Evolutionary conservation across 2,329 filamentous ascomycete species (phyloP).

Genomic region (Fusarium pseudoanthophilum): DNA sequence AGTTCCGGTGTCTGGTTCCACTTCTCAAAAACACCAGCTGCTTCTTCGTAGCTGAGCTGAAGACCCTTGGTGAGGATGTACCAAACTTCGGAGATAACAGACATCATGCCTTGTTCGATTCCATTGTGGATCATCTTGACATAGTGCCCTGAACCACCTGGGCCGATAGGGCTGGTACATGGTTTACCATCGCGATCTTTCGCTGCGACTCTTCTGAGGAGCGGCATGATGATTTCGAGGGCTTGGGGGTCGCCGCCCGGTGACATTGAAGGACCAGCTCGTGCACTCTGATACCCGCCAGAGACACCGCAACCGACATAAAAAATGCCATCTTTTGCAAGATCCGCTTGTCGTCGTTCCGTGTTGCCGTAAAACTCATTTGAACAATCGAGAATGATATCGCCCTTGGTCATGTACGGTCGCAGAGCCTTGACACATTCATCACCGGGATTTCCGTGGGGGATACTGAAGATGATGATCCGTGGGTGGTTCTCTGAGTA

Average conservation of each 20-base stretch:
- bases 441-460: neutral
- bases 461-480: neutral
- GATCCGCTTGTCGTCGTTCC: neutral
- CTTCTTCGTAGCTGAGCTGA: neutral
- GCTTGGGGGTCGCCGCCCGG: slow-evolving; percentile 4
- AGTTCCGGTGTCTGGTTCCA: neutral
- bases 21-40: neutral
- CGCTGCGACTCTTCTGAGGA: neutral
- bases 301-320: slow-evolving; percentile 6
- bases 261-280: neutral
- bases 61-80: slow-evolving; percentile 6
- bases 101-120: slow-evolving; percentile 7
- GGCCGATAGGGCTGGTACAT: neutral
- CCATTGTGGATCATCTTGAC: neutral
- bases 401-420: neutral
- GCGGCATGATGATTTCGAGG: neutral
- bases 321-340: neutral
- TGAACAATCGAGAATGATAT: slow-evolving; percentile 9
- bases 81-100: neutral
- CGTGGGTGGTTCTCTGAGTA: neutral
- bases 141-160: neutral
- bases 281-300: neutral
- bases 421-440: neutral
- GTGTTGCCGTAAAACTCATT: slow-evolving; percentile 14
- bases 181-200: rapidly evolving